phyloP scores from a whole-genome alignment of 108 stramenopile species.

The Skeletonema marinoi region DNA sequence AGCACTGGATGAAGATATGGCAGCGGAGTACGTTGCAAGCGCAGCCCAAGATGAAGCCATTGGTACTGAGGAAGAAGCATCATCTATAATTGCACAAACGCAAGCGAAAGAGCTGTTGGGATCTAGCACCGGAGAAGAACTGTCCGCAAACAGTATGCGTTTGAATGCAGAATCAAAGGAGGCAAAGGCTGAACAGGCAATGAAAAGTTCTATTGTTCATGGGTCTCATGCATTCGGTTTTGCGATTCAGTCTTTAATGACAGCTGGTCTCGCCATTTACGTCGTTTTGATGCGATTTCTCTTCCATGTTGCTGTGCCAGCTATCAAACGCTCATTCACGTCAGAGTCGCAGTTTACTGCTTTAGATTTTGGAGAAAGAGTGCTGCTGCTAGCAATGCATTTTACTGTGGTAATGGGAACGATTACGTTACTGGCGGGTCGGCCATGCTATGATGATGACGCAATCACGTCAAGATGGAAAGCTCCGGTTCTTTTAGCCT shows the following conservation, averaged over 20 bases:
- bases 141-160: conserved; percentile 20
- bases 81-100: conserved; percentile 5
- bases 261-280: conserved; percentile 26
- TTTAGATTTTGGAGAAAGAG: neutral
- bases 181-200: conserved; percentile 15
- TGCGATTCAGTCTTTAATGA: conserved; percentile 15
- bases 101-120: conserved; percentile 26
- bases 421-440: neutral
- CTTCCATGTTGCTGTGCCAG: conserved; percentile 6
- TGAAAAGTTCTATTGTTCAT: conserved; percentile 22
- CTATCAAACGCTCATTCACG: conserved; percentile 5
- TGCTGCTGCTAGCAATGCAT: conserved; percentile 12
- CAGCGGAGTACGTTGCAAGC: conserved; percentile 9
- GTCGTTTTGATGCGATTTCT: conserved; percentile 17
- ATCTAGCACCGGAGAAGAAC: conserved; percentile 33
- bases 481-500: conserved; percentile 10
- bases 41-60: conserved; percentile 30
- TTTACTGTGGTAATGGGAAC: conserved; percentile 1
- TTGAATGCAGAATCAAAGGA: conserved; percentile 15
- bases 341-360: conserved; percentile 6
- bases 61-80: conserved; percentile 17
- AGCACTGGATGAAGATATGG: conserved; percentile 20
- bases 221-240: conserved; percentile 18
- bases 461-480: conserved; percentile 1
- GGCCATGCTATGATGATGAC: neutral